Conservation (phyloP, 2,329 filamentous ascomycete genomes). For the Gremmenia infestans region DNA sequence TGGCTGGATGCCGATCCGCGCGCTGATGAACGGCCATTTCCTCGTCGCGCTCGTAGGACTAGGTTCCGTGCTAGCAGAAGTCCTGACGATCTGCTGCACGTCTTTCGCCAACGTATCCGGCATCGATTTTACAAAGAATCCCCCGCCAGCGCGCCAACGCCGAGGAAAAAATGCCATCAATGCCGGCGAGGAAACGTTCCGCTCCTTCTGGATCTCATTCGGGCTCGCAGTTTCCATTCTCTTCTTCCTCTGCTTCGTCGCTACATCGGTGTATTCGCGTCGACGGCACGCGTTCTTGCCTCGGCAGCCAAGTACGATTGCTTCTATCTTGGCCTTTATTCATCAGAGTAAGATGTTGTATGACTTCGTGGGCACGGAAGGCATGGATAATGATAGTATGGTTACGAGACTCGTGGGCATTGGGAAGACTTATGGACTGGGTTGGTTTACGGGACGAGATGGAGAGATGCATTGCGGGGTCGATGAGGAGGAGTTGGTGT, state of each 20-base stretch:
- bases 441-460: slow-evolving; percentile 72
- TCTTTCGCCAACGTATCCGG: slow-evolving; percentile 62
- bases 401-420: slow-evolving; percentile 51
- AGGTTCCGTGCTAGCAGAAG: slow-evolving; percentile 67
- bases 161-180: slow-evolving; percentile 31
- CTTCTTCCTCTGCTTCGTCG: slow-evolving; percentile 49
- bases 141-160: not conserved
- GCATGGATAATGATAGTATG: slow-evolving; percentile 53
- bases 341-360: slow-evolving; percentile 77
- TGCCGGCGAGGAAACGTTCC: slow-evolving; percentile 53
- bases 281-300: slow-evolving; percentile 68
- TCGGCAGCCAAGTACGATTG: slow-evolving; percentile 73
- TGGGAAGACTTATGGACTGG: slow-evolving; percentile 68
- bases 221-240: slow-evolving; percentile 58
- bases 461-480: slow-evolving; percentile 70
- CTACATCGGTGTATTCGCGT: slow-evolving; percentile 53
- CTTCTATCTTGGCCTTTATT: slow-evolving; percentile 70
- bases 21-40: slow-evolving; percentile 58
- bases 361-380: slow-evolving; percentile 65
- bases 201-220: slow-evolving; percentile 64
- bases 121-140: slow-evolving; percentile 46
- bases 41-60: slow-evolving; percentile 65
- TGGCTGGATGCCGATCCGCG: slow-evolving; percentile 57
- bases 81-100: slow-evolving; percentile 64
- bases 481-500: slow-evolving; percentile 68